Evolutionary conservation across 2,329 filamentous ascomycete species (phyloP), one percentile per base, ranked within the genome.

Genomic region (Colletotrichum limetticola): DNA sequence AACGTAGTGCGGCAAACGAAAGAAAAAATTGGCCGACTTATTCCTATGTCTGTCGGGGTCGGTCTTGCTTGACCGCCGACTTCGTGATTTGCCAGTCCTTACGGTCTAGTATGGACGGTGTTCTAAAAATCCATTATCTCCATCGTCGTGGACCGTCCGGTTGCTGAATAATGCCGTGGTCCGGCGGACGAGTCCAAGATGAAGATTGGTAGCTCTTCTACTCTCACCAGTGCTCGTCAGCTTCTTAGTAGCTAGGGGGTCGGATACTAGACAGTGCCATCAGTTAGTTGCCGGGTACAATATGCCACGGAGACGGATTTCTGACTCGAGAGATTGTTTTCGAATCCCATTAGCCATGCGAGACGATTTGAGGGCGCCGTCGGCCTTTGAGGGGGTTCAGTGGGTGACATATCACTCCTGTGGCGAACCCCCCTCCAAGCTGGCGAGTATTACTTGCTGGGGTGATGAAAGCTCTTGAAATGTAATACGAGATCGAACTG

Each of bases 61-160:
- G 57, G 16, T 37, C 37, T 68, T 42, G 65, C 53, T 24, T 49
- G 19, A 56, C 14, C 63, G 32, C 68, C 55, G 55, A 49, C 46
- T 22, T 46, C 6, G 9, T 53, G 4, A 8, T 49, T 22, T 58
- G 22, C 30, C 22, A 5, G 30, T n/a, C 12, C 35, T n/a, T 7
- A 46, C 11, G 24, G 6, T 9, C 32, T 8, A 30, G 11, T 56
- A 11, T 56, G 42, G n/a, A 22, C 42, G 42, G 42, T 5, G 4
- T 49, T n/a, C 42, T 6, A n/a, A 2, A 6, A 19, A n/a, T 49
- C 42, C 24, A 5, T 11, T 8, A 7, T 5, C 8, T 26, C 24
- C 53, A 9, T 26, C 12, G 24, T 9, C 1, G 22, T 24, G 28
- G 4, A 3, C 7, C 26, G 9, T 9, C 42, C 42, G 42, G 42